These are phyloP conservation scores for Globisporangium takayamanum DNA, from an alignment of 352 stramenopile genomes.

Conservation along the genomic window DNA sequence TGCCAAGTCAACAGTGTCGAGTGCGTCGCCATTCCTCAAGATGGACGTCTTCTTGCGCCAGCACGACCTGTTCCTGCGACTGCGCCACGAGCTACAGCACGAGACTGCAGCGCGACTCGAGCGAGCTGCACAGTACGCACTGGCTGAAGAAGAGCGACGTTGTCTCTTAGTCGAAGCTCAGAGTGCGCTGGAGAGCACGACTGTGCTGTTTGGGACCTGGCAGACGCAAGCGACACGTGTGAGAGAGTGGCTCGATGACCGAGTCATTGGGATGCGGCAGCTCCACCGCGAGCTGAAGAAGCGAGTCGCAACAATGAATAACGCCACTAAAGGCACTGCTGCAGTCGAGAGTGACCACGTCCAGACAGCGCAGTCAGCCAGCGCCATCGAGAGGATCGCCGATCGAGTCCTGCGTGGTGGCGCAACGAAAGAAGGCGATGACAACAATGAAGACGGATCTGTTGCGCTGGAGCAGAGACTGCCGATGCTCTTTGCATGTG, in stretches of 20 bases:
- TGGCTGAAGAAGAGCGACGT: conserved; percentile 26
- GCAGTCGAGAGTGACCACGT: no score
- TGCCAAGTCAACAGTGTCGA: background rate
- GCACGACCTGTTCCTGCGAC: conserved; percentile 30
- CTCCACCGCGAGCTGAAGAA: conserved; percentile 4
- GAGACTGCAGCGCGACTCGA: conserved; percentile 24
- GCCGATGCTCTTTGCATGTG: background rate
- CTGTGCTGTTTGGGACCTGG: conserved; percentile 1
- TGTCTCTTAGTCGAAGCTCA: conserved; percentile 16
- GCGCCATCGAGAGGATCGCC: background rate
- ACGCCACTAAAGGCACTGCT: background rate
- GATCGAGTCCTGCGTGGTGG: no score
- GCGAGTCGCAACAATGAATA: background rate
- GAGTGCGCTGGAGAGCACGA: conserved; percentile 4
- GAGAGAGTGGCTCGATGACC: conserved; percentile 1
- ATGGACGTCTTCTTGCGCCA: conserved; percentile 34
- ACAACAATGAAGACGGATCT: background rate
- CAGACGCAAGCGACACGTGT: background rate
- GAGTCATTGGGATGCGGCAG: background rate
- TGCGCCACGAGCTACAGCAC: conserved; percentile 26
- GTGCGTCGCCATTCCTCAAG: conserved; percentile 19
- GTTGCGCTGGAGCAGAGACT: background rate
- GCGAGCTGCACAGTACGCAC: conserved; percentile 10
- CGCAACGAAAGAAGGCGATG: no score
- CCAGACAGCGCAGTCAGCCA: no score